Evolutionary conservation across 2,329 filamentous ascomycete genomes (phyloP).

Genomic region (Zalaria obscura): DNA sequence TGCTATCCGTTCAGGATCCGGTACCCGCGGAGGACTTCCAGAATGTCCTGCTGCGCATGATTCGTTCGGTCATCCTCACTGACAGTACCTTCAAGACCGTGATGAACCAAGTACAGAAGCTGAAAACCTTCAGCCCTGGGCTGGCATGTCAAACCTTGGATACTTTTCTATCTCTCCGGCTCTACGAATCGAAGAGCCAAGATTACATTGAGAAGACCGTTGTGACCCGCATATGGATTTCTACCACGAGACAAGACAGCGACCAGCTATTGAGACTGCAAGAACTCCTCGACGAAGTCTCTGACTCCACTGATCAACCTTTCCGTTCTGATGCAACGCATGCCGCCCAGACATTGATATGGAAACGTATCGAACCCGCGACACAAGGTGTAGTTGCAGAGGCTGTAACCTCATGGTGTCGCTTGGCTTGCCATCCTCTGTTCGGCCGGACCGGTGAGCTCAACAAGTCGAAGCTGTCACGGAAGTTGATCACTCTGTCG

Average conservation of each 20-base stretch:
- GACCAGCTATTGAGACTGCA: constrained; percentile 24
- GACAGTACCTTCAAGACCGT: constrained; percentile 50
- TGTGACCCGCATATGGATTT: constrained; percentile 54
- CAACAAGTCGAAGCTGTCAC: constrained; percentile 56
- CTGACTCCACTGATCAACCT: constrained; percentile 28
- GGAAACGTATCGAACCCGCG: constrained; percentile 59
- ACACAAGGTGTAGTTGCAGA: constrained; percentile 42
- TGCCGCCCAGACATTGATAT: constrained; percentile 59
- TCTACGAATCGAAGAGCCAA: constrained; percentile 35
- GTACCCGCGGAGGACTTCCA: constrained; percentile 26
- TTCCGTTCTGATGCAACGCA: constrained; percentile 49
- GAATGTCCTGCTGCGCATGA: constrained; percentile 45
- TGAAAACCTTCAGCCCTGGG: constrained; percentile 33
- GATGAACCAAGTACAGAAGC: constrained; percentile 51
- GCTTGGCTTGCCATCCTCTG: constrained; percentile 48
- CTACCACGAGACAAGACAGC: constrained; percentile 31
- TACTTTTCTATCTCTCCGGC: constrained; percentile 44
- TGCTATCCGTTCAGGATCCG: constrained; percentile 35
- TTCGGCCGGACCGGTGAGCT: constrained; percentile 51
- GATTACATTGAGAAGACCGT: constrained; percentile 56
- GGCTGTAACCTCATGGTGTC: constrained; percentile 62
- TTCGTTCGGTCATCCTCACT: constrained; percentile 44
- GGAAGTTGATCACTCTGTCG: constrained; percentile 60
- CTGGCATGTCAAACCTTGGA: constrained; percentile 40
- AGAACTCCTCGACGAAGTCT: constrained; percentile 32